Conservation (phyloP, 257 asterid genomes). For the Ballota nigra region DNA sequence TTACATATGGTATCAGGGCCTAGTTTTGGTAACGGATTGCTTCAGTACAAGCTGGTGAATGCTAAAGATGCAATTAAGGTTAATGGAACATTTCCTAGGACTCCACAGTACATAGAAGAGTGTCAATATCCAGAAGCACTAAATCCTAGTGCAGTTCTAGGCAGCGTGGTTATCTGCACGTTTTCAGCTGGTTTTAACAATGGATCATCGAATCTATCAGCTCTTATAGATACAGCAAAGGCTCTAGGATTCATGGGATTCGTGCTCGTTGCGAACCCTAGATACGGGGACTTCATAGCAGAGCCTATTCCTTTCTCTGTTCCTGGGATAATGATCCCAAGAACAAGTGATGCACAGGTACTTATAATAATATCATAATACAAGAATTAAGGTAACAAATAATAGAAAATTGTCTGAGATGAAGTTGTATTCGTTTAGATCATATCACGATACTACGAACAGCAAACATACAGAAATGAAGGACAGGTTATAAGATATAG, state of each 20-base stretch:
- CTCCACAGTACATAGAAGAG: conserved; percentile 59
- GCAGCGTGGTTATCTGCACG: conserved; percentile 77
- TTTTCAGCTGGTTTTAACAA: conserved; percentile 78
- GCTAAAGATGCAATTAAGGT: conserved; percentile 66
- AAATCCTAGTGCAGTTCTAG: conserved; percentile 49
- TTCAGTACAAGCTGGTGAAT: conserved; percentile 59
- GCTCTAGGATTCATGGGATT: conserved; percentile 69
- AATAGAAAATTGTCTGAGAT: neutral
- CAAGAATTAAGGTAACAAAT: conserved; percentile 7
- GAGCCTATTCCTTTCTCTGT: conserved; percentile 79
- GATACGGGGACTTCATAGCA: conserved; percentile 80
- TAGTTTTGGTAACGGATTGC: conserved; percentile 57
- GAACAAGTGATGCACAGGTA: conserved; percentile 61
- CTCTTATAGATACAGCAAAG: conserved; percentile 62
- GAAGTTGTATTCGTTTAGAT: conserved; percentile 30
- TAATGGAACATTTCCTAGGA: conserved; percentile 49
- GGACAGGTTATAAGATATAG: conserved; percentile 45
- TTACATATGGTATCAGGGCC: conserved; percentile 44
- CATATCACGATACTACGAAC: conserved; percentile 59
- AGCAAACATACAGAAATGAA: conserved; percentile 50
- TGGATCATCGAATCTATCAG: conserved; percentile 56
- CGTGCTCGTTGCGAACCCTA: conserved; percentile 70
- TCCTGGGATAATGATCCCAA: conserved; percentile 84
- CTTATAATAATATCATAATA: neutral
- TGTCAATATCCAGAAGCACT: conserved; percentile 81